Percentiles rank a stretch among this genome's conserved stretches.
Conservation (phyloP, 495 filamentous ascomycete species). For the Penicillium riverlandense region DNA sequence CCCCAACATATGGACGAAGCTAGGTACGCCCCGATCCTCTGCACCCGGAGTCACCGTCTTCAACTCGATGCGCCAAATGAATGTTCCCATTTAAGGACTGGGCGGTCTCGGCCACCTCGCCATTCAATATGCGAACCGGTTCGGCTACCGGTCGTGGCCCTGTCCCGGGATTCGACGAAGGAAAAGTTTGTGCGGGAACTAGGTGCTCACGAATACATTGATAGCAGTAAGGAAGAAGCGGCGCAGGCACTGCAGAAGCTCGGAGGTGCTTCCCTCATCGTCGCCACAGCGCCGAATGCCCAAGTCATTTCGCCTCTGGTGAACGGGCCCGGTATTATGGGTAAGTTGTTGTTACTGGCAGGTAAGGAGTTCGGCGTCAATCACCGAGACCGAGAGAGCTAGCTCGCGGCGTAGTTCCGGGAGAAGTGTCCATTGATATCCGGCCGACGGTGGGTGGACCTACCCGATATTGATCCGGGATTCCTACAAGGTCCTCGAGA, state of each 20-base stretch:
- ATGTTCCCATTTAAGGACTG: constrained; percentile 54
- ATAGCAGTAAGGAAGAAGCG: constrained; percentile 47
- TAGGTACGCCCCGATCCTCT: constrained; percentile 59
- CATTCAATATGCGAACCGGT: constrained; percentile 56
- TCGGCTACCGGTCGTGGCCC: constrained; percentile 61
- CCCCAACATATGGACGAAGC: constrained; percentile 50
- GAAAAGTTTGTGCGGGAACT: constrained; percentile 51
- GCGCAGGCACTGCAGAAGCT: constrained; percentile 44
- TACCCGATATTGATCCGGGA: neutral
- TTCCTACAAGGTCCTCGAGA: neutral
- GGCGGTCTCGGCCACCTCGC: constrained; percentile 64
- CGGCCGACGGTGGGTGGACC: constrained; percentile 9
- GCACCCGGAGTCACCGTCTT: constrained; percentile 69
- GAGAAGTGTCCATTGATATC: constrained; percentile 15
- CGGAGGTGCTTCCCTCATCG: constrained; percentile 56
- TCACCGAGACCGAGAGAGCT: too few relatives aligned
- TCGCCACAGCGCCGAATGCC: constrained; percentile 56
- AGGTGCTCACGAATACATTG: constrained; percentile 63
- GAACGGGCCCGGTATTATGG: constrained; percentile 45
- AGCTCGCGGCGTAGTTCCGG: constrained; percentile 8
- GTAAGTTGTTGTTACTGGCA: constrained; percentile 55
- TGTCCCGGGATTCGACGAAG: constrained; percentile 52
- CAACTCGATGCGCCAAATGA: constrained; percentile 59
- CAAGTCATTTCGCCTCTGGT: constrained; percentile 47
- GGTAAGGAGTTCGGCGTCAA: constrained; percentile 3